Evolutionary conservation across 139 green algal genomes (phyloP), one percentile per base, ranked within the genome.

Genomic region (Raphidocelis subcapitata): DNA sequence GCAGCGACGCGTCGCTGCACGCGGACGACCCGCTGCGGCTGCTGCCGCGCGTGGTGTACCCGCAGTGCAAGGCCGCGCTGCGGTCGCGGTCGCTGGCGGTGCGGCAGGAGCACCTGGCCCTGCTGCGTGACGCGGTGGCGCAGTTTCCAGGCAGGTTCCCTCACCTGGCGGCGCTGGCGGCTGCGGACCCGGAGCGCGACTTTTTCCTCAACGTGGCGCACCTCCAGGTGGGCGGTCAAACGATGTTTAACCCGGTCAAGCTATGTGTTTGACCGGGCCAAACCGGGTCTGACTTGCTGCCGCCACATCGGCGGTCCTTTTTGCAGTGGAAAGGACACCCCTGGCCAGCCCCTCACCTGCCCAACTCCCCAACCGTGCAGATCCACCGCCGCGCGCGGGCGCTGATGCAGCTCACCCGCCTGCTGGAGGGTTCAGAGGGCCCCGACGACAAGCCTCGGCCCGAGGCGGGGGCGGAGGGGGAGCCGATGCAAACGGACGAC

Each of bases 131-230:
- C 55, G 56, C 93, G 52, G 79, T 70, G 28, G 46, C 82, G 21
- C 49, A 65, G 15, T 61, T 88, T 28, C 85, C 91, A 0, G 29
- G 18, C 0, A 52, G 75, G 0, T 93, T 92, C 69, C 64, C 73
- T 0, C 87, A 92, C 52, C 67, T 97, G 65, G 16, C 57, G 5
- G 12, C 52, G 23, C 85, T 95, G 35, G 37, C 74, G 3, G 37
- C 41, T 2, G 74, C 90, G 29, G 77, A 87, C 65, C 28, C 76
- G 0, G 90, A 95, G 70, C 67, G 74, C 0, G 90, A 95, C 74
- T 95, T 95, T 57, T 88, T 93, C 67, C 55, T 87, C 36, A 97
- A 97, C 66, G 74, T 90, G 23, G 87, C 80, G 3, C 92, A 97
- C 71, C 81, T 97, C 62, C 91, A 96, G 88, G 41, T 49, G 41